These are phyloP conservation scores for Striga hermonthica DNA, from an alignment of 305 asterid species.

Conservation along the genomic window DNA sequence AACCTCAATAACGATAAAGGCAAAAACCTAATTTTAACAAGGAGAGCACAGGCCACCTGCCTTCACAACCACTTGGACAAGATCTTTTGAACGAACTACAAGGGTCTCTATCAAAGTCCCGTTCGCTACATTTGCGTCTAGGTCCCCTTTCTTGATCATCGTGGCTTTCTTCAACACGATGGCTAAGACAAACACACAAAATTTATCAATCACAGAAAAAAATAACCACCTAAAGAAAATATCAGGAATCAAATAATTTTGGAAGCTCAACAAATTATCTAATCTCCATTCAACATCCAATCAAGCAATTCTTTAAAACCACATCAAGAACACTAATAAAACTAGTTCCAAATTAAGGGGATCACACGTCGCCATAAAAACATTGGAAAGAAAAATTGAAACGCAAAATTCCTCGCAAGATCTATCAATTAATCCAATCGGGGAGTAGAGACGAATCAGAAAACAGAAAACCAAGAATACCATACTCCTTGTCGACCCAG, in stretches of 20 bases:
- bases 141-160: slow-evolving; percentile 64
- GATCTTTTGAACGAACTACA: slow-evolving; percentile 56
- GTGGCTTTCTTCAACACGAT: slow-evolving; percentile 82
- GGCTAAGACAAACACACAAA: slow-evolving; percentile 42
- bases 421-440: slow-evolving; percentile 6
- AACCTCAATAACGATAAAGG: slow-evolving; percentile 14
- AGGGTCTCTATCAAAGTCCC: slow-evolving; percentile 69
- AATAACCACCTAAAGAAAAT: slow-evolving; percentile 5
- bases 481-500: slow-evolving; percentile 58
- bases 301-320: slow-evolving; percentile 6
- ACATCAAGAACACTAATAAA: neutral
- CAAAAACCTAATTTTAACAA: slow-evolving; percentile 17
- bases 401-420: slow-evolving; percentile 22
- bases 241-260: neutral
- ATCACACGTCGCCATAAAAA: slow-evolving; percentile 29
- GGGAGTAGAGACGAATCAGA: neutral
- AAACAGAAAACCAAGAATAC: slow-evolving; percentile 33
- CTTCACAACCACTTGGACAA: slow-evolving; percentile 89
- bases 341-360: neutral
- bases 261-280: neutral
- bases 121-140: slow-evolving; percentile 46
- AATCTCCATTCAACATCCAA: neutral
- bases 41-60: slow-evolving; percentile 39
- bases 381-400: slow-evolving; percentile 21
- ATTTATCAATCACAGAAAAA: slow-evolving; percentile 20